These are phyloP conservation scores for Thalassiosira ordinaria DNA, from an alignment of 352 stramenopile genomes.

Conservation along the genomic window DNA sequence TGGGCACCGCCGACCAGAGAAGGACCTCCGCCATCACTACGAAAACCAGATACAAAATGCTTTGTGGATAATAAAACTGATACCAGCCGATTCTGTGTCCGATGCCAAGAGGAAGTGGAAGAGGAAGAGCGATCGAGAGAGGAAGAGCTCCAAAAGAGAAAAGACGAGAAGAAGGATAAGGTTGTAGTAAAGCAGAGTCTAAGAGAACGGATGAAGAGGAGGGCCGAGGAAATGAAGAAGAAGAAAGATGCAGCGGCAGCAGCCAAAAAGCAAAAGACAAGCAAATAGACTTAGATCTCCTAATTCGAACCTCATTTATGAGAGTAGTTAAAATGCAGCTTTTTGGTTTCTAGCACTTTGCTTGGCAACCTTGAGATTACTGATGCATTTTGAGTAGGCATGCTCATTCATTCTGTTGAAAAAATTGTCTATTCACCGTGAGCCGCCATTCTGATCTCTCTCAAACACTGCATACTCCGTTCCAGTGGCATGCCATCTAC, in stretches of 20 bases:
- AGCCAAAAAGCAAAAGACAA: conserved; percentile 22
- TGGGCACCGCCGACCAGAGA: conserved; percentile 65
- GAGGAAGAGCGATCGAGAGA: conserved; percentile 55
- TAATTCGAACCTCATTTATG: too few relatives aligned
- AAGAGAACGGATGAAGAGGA: conserved; percentile 44
- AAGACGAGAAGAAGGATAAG: conserved; percentile 63
- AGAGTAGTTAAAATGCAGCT: too few relatives aligned
- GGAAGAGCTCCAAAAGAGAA: conserved; percentile 55
- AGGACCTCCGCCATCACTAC: conserved; percentile 60
- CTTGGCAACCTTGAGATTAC: too few relatives aligned
- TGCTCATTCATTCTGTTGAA: too few relatives aligned
- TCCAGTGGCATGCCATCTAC: conserved; percentile 85
- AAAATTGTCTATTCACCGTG: background rate
- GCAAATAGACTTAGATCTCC: too few relatives aligned
- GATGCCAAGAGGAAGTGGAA: conserved; percentile 74
- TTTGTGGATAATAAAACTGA: conserved; percentile 68
- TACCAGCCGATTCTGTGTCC: conserved; percentile 64
- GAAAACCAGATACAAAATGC: conserved; percentile 76
- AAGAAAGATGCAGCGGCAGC: conserved; percentile 1
- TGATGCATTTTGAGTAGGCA: too few relatives aligned
- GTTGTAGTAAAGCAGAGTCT: conserved; percentile 47
- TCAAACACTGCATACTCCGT: conserved; percentile 73
- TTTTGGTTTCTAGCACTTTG: too few relatives aligned
- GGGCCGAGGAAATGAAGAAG: conserved; percentile 5
- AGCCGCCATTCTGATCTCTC: conserved; percentile 63